Base-by-base conservation (phyloP, 768 basidiomycete genomes). In the Leccinum boreale region DNA sequence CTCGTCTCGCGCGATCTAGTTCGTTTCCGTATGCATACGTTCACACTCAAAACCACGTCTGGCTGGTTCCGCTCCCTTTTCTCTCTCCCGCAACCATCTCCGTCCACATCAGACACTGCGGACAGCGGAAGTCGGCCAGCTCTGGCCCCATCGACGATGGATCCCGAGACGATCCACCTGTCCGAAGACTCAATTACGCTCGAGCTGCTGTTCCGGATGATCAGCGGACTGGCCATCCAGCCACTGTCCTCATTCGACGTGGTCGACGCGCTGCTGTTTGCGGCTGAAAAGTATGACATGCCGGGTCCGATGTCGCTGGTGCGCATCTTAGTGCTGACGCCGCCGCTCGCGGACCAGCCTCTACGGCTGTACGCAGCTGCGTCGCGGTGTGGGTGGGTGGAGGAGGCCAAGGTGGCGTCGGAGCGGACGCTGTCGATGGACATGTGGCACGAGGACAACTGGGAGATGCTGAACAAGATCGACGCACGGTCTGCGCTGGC, bases 221-320 rank as follows among this genome's bases (percentile, higher is more conserved):
- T 82, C 23, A 85, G 81, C 50, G 86, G 86, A 9, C 75, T 85
- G 11, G 74, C 83, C 0, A 76, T 87, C 15, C 73, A 78, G 14
- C 67, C 71, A 4, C 70, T 85, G 24, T 72, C 74, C 36, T 79
- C 80, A 1, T 83, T 80, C 65, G 84, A 85, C 61, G 58, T 70
- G 31, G 70, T 87, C 53, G 85, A 88, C 55, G 69, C 77, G 4
- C 64, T 88, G n/a, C 71, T 87, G 12, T 83, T 78, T 54, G 83
- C 84, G 0, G 81, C 85, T 0, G 85, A 88, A 65, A 86, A 86
- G 64, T 88, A 87, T 67, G 86, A 87, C 35, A 87, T 86, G 82
- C 79, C 81, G 0, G 86, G 86, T 0, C 84, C 85, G 2, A 73
- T 77, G 57, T 85, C 83, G 6, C 79, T 86, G 61, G 70, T 86